Evolutionary conservation across 306 rosid species (phyloP), one percentile per base, ranked within the genome.

Genomic region (Argentina anserina): DNA sequence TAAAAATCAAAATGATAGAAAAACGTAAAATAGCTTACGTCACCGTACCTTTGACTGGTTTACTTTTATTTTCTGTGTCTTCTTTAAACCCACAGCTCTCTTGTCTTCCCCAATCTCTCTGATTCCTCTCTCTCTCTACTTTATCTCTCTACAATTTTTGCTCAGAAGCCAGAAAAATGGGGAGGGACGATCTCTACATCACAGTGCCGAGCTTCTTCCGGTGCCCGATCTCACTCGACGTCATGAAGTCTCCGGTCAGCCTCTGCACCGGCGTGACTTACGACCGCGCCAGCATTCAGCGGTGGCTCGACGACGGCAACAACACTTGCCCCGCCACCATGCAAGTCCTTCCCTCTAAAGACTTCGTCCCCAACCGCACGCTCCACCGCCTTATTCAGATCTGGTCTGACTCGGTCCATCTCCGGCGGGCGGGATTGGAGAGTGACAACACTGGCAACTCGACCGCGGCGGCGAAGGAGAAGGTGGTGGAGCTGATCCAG

Each of bases 261-360:
- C 86, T 94, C 49, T 88, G 89, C 78, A 94, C 99, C 78, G 99
- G 99, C 4, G 96, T 91, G 0, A 94, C 99, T 53, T 94, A 94
- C 81, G 99, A 94, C 84, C 96, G 99, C 49, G 78, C 97, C 76
- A 85, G 95, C 79, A 91, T 94, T 85, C 95, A 94, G 39, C 94
- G 89, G 65, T 94, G 99, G 99, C 95, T 94, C 15, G 97, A 94
- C 82, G 81, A 84, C 84, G 99, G 97, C 42, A 84, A 94, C 87
- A 88, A 88, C 79, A 94, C 97, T n/a, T 94, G 99, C 28, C 99
- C 99, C 18, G 96, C 97, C 66, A 94, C 99, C 82, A 94, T 91
- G 99, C 99, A 94, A 71, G 67, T 94, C 20, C 94, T 94, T 21
- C 88, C 84, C 0, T 86, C 53, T 75, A 94, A 88, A 50, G 99